Evolutionary conservation across 2,329 filamentous ascomycete species (phyloP).

Genomic region (Cadophora gregata): DNA sequence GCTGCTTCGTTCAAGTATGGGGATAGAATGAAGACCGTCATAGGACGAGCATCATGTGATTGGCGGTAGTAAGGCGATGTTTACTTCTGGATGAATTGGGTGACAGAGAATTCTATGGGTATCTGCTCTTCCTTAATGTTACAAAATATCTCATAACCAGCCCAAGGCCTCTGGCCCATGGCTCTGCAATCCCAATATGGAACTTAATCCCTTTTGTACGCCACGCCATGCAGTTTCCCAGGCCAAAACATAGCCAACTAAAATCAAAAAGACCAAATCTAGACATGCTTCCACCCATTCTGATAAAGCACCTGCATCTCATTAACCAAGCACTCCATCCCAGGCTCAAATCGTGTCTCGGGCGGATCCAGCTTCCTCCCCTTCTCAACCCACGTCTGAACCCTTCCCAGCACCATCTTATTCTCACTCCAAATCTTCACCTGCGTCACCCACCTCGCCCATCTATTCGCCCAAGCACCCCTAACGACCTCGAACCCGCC

Average conservation of each 20-base stretch:
- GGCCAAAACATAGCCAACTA: background rate
- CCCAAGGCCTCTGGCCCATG: background rate
- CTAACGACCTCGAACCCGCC: conserved; percentile 18
- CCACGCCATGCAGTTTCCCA: background rate
- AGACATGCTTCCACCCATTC: conserved; percentile 63
- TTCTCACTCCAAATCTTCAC: conserved; percentile 40
- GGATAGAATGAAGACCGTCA: no score
- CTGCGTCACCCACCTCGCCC: conserved; percentile 53
- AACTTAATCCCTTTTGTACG: background rate
- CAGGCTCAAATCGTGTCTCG: conserved; percentile 48
- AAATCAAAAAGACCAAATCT: background rate
- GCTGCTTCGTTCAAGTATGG: no score
- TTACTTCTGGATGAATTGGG: no score
- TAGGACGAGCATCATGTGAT: no score
- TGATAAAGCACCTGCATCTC: conserved; percentile 65
- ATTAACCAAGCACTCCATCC: conserved; percentile 60
- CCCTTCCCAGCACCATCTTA: conserved; percentile 33
- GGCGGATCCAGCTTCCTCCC: conserved; percentile 43
- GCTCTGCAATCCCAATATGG: background rate
- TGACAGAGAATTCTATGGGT: no score
- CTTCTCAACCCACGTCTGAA: conserved; percentile 37
- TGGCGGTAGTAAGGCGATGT: no score
- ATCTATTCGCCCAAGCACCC: conserved; percentile 60
- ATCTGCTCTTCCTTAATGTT: no score
- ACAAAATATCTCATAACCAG: no score